Evolutionary conservation across 257 asterid genomes (phyloP).

Genomic region (Solanum ahanhuiri): DNA sequence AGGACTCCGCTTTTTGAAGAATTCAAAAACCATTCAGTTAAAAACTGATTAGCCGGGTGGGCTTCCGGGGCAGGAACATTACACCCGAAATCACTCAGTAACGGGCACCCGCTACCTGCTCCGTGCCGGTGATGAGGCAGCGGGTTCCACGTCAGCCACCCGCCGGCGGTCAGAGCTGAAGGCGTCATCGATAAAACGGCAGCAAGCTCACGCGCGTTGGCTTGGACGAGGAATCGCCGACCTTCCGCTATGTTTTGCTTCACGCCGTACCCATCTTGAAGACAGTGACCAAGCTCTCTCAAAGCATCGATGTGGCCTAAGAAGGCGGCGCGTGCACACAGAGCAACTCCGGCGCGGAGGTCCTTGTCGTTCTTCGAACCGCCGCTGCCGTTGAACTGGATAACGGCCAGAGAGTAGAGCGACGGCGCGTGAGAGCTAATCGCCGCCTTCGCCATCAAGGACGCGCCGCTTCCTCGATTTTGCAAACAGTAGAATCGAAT

Average conservation of each 20-base stretch:
- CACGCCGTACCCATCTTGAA: conserved; percentile 90
- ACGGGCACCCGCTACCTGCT: conserved; percentile 41
- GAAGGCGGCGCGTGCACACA: conserved; percentile 81
- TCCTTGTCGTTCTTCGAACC: conserved; percentile 76
- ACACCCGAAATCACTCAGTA: conserved; percentile 87
- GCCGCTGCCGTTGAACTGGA: conserved; percentile 93
- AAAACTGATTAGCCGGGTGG: conserved; percentile 62
- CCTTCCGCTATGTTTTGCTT: conserved; percentile 73
- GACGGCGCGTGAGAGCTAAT: conserved; percentile 75
- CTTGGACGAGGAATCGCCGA: conserved; percentile 64
- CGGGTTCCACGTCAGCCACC: conserved; percentile 56
- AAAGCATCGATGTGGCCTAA: conserved; percentile 85
- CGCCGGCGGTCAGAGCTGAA: conserved; percentile 33
- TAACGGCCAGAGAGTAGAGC: conserved; percentile 68
- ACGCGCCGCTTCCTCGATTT: conserved; percentile 68
- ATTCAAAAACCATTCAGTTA: conserved; percentile 58
- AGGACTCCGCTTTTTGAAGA: conserved; percentile 12
- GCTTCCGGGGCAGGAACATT: conserved; percentile 75
- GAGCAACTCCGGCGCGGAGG: conserved; percentile 72
- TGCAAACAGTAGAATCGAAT: conserved; percentile 79
- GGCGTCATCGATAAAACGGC: conserved; percentile 34
- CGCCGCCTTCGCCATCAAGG: conserved; percentile 93
- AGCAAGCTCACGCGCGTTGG: conserved; percentile 89
- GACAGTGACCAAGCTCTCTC: conserved; percentile 97
- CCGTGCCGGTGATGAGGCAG: conserved; percentile 25